These are phyloP conservation scores for Paecilomyces fulvus DNA, from an alignment of 2,329 filamentous ascomycete genomes.

Conservation along the genomic window DNA sequence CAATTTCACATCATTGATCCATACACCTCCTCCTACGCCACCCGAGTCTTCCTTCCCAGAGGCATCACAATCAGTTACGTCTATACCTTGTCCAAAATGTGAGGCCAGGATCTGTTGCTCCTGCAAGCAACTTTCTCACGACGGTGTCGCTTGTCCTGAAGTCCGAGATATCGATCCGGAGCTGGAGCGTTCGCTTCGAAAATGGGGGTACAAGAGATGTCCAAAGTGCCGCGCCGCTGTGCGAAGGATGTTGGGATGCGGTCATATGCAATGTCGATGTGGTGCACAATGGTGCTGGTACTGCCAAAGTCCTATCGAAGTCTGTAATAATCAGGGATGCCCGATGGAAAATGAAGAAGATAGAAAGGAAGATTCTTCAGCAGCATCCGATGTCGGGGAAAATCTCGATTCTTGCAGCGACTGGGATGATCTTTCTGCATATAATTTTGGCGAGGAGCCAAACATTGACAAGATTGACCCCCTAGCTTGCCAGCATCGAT, in stretches of 20 bases:
- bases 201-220: slow-evolving; percentile 43
- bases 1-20: background rate
- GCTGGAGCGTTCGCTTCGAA: slow-evolving; percentile 27
- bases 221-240: slow-evolving; percentile 42
- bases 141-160: slow-evolving; percentile 16
- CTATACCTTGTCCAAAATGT: slow-evolving; percentile 39
- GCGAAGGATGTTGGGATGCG: slow-evolving; percentile 42
- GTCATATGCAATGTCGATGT: slow-evolving; percentile 41
- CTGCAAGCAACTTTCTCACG: slow-evolving; percentile 38
- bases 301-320: slow-evolving; percentile 28
- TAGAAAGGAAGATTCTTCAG: background rate
- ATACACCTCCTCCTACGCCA: slow-evolving; percentile 5
- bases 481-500: slow-evolving; percentile 4
- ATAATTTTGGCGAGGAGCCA: slow-evolving; percentile 30
- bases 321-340: slow-evolving; percentile 17
- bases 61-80: slow-evolving; percentile 14
- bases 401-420: slow-evolving; percentile 10
- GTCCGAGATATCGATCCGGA: slow-evolving; percentile 28
- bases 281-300: slow-evolving; percentile 45
- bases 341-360: slow-evolving; percentile 4
- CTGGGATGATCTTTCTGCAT: slow-evolving; percentile 16
- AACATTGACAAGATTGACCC: slow-evolving; percentile 4
- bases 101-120: slow-evolving; percentile 32
- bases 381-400: slow-evolving; percentile 1
- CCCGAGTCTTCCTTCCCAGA: background rate